Evolutionary conservation across 2,329 filamentous ascomycete species (phyloP), one percentile per base, ranked within the genome.

Genomic region (Hawksworthiomyces lignivorus): DNA sequence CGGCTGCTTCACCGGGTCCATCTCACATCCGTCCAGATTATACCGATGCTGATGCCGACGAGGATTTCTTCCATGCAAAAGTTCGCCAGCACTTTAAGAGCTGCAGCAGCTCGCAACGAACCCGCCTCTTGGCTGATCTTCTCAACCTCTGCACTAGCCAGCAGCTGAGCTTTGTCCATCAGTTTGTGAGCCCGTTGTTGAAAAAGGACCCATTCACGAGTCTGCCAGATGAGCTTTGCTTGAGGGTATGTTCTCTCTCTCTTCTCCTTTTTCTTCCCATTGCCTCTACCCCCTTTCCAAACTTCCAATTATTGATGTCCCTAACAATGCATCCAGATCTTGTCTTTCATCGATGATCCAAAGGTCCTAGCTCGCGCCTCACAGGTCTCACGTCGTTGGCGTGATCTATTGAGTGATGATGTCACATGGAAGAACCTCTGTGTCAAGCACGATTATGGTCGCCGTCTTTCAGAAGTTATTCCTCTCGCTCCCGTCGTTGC

Each of bases 381-480:
- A 5, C 90, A 97, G 61, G 92, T 98, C n/a, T 98, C 92, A 41
- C 81, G 81, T 50, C 77, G 89, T 60, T 98, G 92, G 92, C 78
- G 87, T 49, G 89, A 96, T 62, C 73, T 98, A 7, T 73, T 98
- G 37, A 90, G 84, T 57, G 92, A 98, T 61, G 92, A 98, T 61
- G 89, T 96, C 65, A 94, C 92, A 1, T 98, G 92, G 92, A 96
- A 95, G 68, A 87, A 92, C 48, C 73, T 98, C 17, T 97, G 90
- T 60, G 87, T 94, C 50, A 96, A 95, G 64, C 90, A 95, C 61
- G 88, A 92, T 48, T 98, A 95, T 61, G 79, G 63, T 62, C 70
- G 75, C 32, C 68, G 71, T 44, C 59, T 77, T 40, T 79, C 75
- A 14, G 73, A 76, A 46, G 67, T 70, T 21, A 46, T 54, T 7